Evolutionary conservation across 345 rosid genomes (phyloP), one percentile per base, ranked within the genome.

Genomic region (Linum usitatissimum): DNA sequence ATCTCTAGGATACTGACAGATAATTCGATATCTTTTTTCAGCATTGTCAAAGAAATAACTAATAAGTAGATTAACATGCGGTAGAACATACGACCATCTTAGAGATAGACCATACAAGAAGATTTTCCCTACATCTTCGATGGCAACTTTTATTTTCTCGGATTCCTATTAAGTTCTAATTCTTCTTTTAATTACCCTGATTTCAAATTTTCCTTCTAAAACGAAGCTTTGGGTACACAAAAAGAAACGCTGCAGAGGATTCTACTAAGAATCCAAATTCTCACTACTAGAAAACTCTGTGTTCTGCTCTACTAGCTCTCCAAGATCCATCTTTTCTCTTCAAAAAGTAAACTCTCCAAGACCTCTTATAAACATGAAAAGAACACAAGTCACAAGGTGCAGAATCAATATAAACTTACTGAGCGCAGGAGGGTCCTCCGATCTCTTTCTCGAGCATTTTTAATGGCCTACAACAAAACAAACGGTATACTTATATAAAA

Each of bases 391-490:
- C 8, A 5, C 48, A 40, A 40, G 48, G 10, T 45, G 0, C 51
- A 10, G 51, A 45, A 45, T 45, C 17, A 45, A 40, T 40, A 30
- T 59, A 59, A 54, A 65, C 96, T 85, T 83, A 89, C 96, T 60
- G 91, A 79, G 1, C 98, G 93, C 21, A 92, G 58, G 31, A 92
- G 78, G 28, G 86, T 70, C 68, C 98, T 84, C 57, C 92, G 77
- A 61, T 89, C 98, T 61, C 98, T 87, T 75, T 92, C 98, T 57
- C 98, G 81, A 70, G 98, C 84, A 77, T 85, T 83, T 80, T 87
- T 84, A 64, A 92, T 84, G 36, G 97, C 96, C 96, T 91, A 78
- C 64, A 83, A 66, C 30, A 68, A 6, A 36, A 68, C 8, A 48
- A 62, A 0, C 36, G 57, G 28, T 73, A 56, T 31, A 30, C 67